A percentile compares a stretch with the other conserved stretches of the same genome.
phyloP scores from a whole-genome alignment of 768 basidiomycete genomes.

The Rubroboletus satanas region DNA sequence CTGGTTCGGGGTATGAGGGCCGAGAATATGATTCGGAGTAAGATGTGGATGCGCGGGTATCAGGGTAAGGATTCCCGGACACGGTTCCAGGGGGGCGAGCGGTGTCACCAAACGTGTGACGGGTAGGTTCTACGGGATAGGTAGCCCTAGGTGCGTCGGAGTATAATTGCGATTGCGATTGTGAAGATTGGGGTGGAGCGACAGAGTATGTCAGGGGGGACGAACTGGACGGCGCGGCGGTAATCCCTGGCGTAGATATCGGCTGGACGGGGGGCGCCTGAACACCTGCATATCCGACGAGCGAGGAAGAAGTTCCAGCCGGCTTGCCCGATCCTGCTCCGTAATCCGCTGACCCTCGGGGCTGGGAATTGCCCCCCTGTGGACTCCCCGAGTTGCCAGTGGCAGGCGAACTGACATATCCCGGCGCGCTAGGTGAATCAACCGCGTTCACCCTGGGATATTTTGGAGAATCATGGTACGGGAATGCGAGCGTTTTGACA shows the following conservation, averaged over 20 bases:
- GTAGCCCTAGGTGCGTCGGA: constrained; percentile 20
- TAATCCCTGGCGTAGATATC: constrained; percentile 17
- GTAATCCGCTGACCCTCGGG: constrained; percentile 27
- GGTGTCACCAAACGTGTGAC: constrained; percentile 23
- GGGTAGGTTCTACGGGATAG: constrained; percentile 20
- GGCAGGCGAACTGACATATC: constrained; percentile 48
- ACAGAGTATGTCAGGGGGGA: constrained; percentile 26
- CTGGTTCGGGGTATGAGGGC: constrained; percentile 23
- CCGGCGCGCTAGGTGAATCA: constrained; percentile 48
- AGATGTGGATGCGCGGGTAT: constrained; percentile 18
- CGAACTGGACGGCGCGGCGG: constrained; percentile 19
- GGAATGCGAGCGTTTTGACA: constrained; percentile 75
- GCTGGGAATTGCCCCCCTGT: constrained; percentile 23
- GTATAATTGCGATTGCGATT: constrained; percentile 26
- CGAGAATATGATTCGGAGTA: constrained; percentile 27
- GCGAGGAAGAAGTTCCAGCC: constrained; percentile 21
- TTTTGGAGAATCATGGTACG: constrained; percentile 69
- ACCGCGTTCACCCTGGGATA: constrained; percentile 42
- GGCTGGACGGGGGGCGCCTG: constrained; percentile 24
- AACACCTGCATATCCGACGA: constrained; percentile 21
- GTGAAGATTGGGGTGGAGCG: constrained; percentile 17
- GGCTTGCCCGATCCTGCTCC: constrained; percentile 18
- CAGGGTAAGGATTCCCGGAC: constrained; percentile 30
- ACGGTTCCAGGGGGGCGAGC: constrained; percentile 14
- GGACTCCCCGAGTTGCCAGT: constrained; percentile 60